These are phyloP conservation scores for Anastatica hierochuntica DNA, from an alignment of 345 rosid species.

Conservation along the genomic window DNA sequence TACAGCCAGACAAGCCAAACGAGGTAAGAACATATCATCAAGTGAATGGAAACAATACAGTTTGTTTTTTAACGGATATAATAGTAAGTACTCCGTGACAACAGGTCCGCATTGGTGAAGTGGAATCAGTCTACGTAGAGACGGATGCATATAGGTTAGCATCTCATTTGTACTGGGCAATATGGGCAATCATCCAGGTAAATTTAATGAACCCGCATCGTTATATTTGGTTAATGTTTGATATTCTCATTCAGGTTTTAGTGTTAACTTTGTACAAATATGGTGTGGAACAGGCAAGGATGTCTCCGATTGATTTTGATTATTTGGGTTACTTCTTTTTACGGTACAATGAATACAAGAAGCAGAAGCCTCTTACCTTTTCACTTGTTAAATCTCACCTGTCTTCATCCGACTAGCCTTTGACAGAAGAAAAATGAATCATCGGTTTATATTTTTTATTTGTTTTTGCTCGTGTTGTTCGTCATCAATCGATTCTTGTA, in stretches of 20 bases:
- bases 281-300: slow-evolving; percentile 78
- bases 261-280: too few species aligned
- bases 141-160: slow-evolving; percentile 65
- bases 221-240: too few species aligned
- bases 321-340: slow-evolving; percentile 77
- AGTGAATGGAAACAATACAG: neutral
- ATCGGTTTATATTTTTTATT: neutral
- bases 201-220: too few species aligned
- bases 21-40: slow-evolving; percentile 39
- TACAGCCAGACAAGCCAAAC: slow-evolving; percentile 55
- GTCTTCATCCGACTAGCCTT: slow-evolving; percentile 19
- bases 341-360: slow-evolving; percentile 76
- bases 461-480: neutral
- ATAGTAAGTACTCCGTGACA: neutral
- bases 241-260: too few species aligned
- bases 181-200: slow-evolving; percentile 97
- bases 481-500: slow-evolving; percentile 2
- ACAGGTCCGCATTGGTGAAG: slow-evolving; percentile 55
- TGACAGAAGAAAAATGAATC: neutral
- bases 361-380: slow-evolving; percentile 47
- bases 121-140: slow-evolving; percentile 59
- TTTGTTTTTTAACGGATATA: too few species aligned
- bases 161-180: slow-evolving; percentile 81
- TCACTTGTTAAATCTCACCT: slow-evolving; percentile 50
- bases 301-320: slow-evolving; percentile 87